Conservation (phyloP, 305 asterid genomes). For the Vinca major region DNA sequence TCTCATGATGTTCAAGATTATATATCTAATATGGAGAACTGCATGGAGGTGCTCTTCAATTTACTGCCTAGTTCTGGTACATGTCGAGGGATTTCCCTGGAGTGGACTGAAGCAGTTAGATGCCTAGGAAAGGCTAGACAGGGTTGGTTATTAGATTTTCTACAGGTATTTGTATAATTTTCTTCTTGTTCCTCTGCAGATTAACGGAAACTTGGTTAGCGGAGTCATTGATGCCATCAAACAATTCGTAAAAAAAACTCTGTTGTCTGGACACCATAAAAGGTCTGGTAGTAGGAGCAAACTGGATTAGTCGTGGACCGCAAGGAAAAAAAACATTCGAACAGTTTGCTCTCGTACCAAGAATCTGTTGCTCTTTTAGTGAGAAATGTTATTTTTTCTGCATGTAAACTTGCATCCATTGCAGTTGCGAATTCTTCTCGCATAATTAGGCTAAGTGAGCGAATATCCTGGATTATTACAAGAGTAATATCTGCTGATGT, state of each 20-base stretch:
- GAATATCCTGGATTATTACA: neutral
- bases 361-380: neutral
- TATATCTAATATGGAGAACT: constrained; percentile 46
- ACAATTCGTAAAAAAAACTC: neutral
- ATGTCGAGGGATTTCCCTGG: constrained; percentile 30
- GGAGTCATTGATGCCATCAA: neutral
- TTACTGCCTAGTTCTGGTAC: constrained; percentile 44
- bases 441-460: neutral
- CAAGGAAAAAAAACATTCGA: neutral
- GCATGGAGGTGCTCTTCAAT: constrained; percentile 64
- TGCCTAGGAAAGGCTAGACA: constrained; percentile 73
- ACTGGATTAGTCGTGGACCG: too few relatives aligned
- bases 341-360: neutral
- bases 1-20: constrained; percentile 39
- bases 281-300: too few relatives aligned
- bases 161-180: constrained; percentile 43
- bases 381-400: neutral
- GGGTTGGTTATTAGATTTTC: constrained; percentile 58
- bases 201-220: neutral
- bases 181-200: neutral
- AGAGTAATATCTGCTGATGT: neutral
- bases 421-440: neutral
- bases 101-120: constrained; percentile 75
- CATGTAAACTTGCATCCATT: neutral
- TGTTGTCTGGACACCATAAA: too few relatives aligned